Percentiles rank a stretch among this genome's conserved stretches.
These are phyloP conservation scores for Garcia nutans DNA, from an alignment of 345 rosid genomes.

Conservation along the genomic window DNA sequence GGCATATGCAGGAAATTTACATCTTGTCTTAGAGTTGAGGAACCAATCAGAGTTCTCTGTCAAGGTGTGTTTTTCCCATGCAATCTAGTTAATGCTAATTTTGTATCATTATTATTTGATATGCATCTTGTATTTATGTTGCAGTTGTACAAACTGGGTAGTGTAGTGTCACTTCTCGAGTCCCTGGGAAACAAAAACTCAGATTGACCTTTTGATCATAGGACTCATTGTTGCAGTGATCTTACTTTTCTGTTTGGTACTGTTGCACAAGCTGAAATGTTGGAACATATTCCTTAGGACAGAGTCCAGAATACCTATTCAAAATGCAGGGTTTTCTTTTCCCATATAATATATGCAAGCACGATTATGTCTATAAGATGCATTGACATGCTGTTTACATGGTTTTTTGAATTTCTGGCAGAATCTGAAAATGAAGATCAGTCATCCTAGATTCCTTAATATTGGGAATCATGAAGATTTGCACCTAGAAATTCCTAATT, in stretches of 20 bases:
- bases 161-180: slow-evolving; percentile 1
- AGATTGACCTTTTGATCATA: not conserved
- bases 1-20: slow-evolving; percentile 74
- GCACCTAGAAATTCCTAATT: slow-evolving; percentile 54
- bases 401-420: slow-evolving; percentile 34
- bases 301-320: not conserved
- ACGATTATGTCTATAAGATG: slow-evolving; percentile 1
- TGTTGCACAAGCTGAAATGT: not conserved
- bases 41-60: slow-evolving; percentile 68
- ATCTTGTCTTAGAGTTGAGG: slow-evolving; percentile 69
- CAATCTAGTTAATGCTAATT: no score
- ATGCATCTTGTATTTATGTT: not conserved
- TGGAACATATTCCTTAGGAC: not conserved
- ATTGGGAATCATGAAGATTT: slow-evolving; percentile 54
- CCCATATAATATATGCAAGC: slow-evolving; percentile 3
- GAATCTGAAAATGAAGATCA: slow-evolving; percentile 94
- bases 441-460: slow-evolving; percentile 70
- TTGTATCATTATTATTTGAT: not conserved
- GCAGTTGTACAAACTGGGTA: not conserved
- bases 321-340: slow-evolving; percentile 6
- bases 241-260: not conserved
- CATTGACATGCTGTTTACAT: slow-evolving; percentile 10
- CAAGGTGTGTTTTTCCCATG: slow-evolving; percentile 50
- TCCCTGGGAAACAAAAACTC: not conserved
- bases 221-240: not conserved